Percentiles rank a stretch among this genome's conserved stretches.
phyloP scores from a whole-genome alignment of 257 asterid genomes.

The Solanum corneliomulleri region DNA sequence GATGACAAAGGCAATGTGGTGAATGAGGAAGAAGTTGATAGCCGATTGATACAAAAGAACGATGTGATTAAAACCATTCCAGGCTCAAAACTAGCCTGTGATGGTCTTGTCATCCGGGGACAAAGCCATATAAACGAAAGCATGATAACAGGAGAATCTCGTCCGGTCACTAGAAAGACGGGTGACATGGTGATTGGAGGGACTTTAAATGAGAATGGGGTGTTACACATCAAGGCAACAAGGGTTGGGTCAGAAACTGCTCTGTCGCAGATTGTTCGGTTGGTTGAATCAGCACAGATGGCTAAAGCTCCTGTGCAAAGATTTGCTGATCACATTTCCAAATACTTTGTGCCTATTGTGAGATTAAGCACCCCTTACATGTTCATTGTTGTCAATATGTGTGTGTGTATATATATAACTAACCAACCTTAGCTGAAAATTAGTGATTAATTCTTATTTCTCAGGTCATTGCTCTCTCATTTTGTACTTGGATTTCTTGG shows the following conservation, averaged over 20 bases:
- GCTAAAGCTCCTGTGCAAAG: conserved; percentile 61
- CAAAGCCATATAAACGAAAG: conserved; percentile 52
- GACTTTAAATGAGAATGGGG: conserved; percentile 44
- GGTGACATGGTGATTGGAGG: conserved; percentile 58
- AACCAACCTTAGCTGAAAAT: not conserved
- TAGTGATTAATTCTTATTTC: not conserved
- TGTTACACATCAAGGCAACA: conserved; percentile 42
- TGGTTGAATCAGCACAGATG: conserved; percentile 62
- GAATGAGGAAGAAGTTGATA: conserved; percentile 47
- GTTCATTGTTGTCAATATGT: not conserved
- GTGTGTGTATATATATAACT: not conserved
- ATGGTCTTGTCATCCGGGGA: conserved; percentile 55
- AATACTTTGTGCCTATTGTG: conserved; percentile 54
- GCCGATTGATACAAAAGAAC: conserved; percentile 40
- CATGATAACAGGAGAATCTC: conserved; percentile 67
- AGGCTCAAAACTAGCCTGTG: conserved; percentile 54
- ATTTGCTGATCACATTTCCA: conserved; percentile 56
- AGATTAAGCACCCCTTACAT: not conserved
- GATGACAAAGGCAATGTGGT: conserved; percentile 31
- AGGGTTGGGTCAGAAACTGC: conserved; percentile 65
- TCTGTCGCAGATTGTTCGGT: conserved; percentile 49
- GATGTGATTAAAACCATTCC: conserved; percentile 56
- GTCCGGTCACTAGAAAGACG: conserved; percentile 32
- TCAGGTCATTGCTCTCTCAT: conserved; percentile 48
- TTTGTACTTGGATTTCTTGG: conserved; percentile 63